Evolutionary conservation across 2,329 filamentous ascomycete species (phyloP), one percentile per base, ranked within the genome.

Genomic region (Paecilomyces sp.): DNA sequence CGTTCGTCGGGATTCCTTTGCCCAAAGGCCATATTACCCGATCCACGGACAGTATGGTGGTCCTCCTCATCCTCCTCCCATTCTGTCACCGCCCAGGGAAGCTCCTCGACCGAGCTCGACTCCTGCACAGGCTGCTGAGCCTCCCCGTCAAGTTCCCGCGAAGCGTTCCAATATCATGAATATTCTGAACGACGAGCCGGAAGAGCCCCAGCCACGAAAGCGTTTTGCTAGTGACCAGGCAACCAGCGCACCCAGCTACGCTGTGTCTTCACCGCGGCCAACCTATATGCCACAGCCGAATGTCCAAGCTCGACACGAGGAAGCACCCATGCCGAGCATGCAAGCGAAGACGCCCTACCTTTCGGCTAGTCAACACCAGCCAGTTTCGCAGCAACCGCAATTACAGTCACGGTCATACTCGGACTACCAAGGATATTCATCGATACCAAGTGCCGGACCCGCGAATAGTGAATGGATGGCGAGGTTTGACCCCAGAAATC

Each of bases 81-180:
- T 71, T 15, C 57, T 74, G 54, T 74, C 72, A 2, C 74, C 74
- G 4, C 66, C 72, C 15, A 76, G 74, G 63, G 75, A 77, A 47
- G 51, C 59, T n/a, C 60, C 68, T 30, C 74, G 74, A 31, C 65
- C 70, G 15, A 71, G 66, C 47, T 70, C 71, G 4, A 73, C 71
- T 18, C 68, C 71, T 6, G 62, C 61, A 8, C 68, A 70, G 51
- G 58, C 65, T 6, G 63, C 70, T 3, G 77, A 79, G 57, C 67
- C 70, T 50, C 68, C 74, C 56, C 74, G 74, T 54, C 74, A 77
- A 55, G 73, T 77, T 3, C 77, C 77, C 25, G 76, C 75, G 1
- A 81, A 81, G 64, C 74, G 77, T 47, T 81, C 78, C 1, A 81
- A 80, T 63, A 79, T 81, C 54, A 78, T 79, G 71, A 78, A 71